Evolutionary conservation across 495 filamentous ascomycete species (phyloP).

Genomic region (Chaetomium cochliodes): DNA sequence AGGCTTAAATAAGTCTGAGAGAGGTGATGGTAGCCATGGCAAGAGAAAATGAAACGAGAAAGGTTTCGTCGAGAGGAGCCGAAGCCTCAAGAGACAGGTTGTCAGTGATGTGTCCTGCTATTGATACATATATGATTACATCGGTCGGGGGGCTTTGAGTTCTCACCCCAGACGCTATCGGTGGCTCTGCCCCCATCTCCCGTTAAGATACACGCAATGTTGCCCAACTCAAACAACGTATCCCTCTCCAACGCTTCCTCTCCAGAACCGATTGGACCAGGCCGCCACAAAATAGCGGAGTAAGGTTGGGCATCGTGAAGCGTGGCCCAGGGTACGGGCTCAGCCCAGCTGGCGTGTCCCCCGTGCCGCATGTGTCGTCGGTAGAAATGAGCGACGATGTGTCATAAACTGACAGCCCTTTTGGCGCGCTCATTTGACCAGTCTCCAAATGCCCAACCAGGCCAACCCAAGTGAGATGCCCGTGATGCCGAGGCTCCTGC

Average conservation of each 20-base stretch:
- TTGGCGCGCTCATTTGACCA: conserved; percentile 30
- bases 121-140: conserved; percentile 8
- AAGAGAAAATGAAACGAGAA: too few relatives aligned
- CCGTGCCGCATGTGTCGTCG: neutral
- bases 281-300: neutral
- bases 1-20: neutral
- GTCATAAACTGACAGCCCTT: neutral
- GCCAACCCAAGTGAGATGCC: conserved; percentile 68
- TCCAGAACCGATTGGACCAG: neutral
- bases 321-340: too few relatives aligned
- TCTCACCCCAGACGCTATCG: neutral
- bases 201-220: neutral
- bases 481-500: conserved; percentile 65
- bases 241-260: neutral
- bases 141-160: too few relatives aligned
- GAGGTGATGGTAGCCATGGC: neutral
- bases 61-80: too few relatives aligned
- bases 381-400: neutral
- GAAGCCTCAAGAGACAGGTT: too few relatives aligned
- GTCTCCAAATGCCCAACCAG: conserved; percentile 60
- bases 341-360: neutral
- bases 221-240: too few relatives aligned
- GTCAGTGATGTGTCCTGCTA: neutral
- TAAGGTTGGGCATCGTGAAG: too few relatives aligned
- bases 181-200: neutral